Evolutionary conservation across 148 eudicot genomes (phyloP).

Genomic region (Chenopodium formosanum): DNA sequence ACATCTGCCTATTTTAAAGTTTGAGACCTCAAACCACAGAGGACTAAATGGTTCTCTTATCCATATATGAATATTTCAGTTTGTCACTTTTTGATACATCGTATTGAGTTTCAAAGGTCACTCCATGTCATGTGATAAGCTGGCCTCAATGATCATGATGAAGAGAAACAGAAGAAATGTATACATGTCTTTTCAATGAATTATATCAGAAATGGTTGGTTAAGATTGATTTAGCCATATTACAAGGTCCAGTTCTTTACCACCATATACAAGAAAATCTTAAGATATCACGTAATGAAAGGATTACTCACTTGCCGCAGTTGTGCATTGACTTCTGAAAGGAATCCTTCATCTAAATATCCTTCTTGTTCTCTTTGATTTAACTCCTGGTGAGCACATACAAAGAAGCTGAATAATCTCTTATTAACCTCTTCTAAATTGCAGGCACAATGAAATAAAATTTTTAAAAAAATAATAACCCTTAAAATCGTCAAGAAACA

Average conservation of each 20-base stretch:
- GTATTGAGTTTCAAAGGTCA: background rate
- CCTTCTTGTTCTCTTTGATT: constrained; percentile 90
- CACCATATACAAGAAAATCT: background rate
- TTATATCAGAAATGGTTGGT: background rate
- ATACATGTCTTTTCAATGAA: background rate
- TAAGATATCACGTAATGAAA: background rate
- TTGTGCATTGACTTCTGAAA: constrained; percentile 94
- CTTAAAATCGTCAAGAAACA: background rate
- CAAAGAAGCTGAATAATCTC: constrained; percentile 2
- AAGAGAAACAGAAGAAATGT: background rate
- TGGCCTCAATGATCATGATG: background rate
- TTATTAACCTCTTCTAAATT: background rate
- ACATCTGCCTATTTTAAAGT: background rate
- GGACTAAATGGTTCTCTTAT: no score
- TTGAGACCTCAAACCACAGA: background rate
- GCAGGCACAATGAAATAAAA: background rate
- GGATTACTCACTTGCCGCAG: constrained; percentile 72
- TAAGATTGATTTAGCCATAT: background rate
- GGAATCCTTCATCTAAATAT: constrained; percentile 88
- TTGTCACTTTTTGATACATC: background rate
- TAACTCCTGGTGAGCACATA: constrained; percentile 55
- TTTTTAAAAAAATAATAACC: no score
- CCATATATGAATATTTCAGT: background rate
- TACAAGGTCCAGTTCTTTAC: background rate
- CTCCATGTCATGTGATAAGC: background rate